A percentile compares a stretch with the other conserved stretches of the same genome.
These are phyloP conservation scores for Fusarium avenaceum DNA, from an alignment of 2,329 filamentous ascomycete species.

Conservation along the genomic window DNA sequence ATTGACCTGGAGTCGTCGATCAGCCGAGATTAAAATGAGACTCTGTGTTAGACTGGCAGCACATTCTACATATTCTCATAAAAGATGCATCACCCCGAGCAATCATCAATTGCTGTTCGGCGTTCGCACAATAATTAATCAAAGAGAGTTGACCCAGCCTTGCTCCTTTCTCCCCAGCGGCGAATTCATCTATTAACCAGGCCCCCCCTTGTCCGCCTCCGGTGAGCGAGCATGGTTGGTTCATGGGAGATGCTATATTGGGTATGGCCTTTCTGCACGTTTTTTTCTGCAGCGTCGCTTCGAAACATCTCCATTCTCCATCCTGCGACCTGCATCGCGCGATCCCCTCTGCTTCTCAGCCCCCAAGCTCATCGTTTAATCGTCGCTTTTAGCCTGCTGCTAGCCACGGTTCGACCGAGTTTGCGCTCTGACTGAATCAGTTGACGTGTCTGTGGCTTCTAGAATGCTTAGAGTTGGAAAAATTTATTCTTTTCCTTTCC, in stretches of 20 bases:
- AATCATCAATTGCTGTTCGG: background rate
- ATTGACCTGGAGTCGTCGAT: conserved; percentile 19
- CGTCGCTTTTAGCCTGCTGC: conserved; percentile 17
- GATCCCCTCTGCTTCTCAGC: conserved; percentile 42
- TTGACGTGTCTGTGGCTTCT: conserved; percentile 8
- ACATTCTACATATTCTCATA: background rate
- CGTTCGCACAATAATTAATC: background rate
- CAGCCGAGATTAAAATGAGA: conserved; percentile 28
- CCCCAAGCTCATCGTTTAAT: conserved; percentile 4
- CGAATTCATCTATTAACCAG: conserved; percentile 10
- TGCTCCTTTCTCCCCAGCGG: conserved; percentile 25
- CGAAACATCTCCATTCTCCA: conserved; percentile 21
- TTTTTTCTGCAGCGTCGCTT: conserved; percentile 19
- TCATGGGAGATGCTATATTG: conserved; percentile 45
- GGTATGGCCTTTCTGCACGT: conserved; percentile 43
- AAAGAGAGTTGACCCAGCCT: background rate
- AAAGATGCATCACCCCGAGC: background rate
- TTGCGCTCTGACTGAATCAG: conserved; percentile 6
- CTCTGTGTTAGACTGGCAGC: background rate
- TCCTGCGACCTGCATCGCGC: conserved; percentile 16
- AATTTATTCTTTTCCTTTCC: background rate
- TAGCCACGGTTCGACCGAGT: conserved; percentile 7
- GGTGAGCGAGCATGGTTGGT: conserved; percentile 44
- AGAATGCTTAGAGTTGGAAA: conserved; percentile 15
- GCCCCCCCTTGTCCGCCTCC: conserved; percentile 22